Base-by-base conservation (phyloP, 2,329 filamentous ascomycete genomes). In the Aspergillus tubingensis region DNA sequence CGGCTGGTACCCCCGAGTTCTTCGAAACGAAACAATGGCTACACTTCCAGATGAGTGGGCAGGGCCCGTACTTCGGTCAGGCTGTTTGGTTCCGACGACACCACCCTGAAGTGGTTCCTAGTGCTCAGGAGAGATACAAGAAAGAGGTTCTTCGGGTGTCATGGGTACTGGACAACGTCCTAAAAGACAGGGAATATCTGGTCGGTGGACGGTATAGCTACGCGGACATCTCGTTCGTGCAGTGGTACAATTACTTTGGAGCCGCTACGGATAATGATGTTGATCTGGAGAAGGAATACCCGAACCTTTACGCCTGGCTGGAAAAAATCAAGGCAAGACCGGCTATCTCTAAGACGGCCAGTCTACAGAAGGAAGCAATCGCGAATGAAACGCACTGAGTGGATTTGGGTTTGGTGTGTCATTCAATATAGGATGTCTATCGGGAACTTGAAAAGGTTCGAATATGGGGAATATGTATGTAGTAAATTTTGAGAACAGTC, bases 51-150 rank as follows among this genome's bases (percentile, higher is more conserved):
- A 70, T 71, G 43, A 74, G 74, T 2, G 80, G 80, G 7, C 81
- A 83, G 63, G 81, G 80, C 1, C 81, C 80, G 0, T 83, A 82
- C 65, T 82, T 76, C 60, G 82, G 81, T 13, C 81, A 83, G 66
- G 70, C 70, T 0, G 72, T 69, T 27, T 83, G 79, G 80, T 82
- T 80, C 68, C 67, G 49, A 8, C 25, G 55, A 8, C 78, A 75
- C 59, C 77, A 82, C 67, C 69, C 68, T 0, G 80, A 83, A 58
- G 78, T 77, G 62, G 36, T 82, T 19, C 72, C 68, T 0, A 76
- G 73, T 15, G 81, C 79, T 5, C 68, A 78, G 21, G 75, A 80
- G 5, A 77, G 81, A 17, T 83, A 82, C 66, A 57, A 67, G 17
- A 75, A 75, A 25, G 81, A 83, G 63, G 70, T 80, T 55, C 70